These are phyloP conservation scores for Penicillium freii DNA, from an alignment of 2,329 filamentous ascomycete species.

Conservation along the genomic window DNA sequence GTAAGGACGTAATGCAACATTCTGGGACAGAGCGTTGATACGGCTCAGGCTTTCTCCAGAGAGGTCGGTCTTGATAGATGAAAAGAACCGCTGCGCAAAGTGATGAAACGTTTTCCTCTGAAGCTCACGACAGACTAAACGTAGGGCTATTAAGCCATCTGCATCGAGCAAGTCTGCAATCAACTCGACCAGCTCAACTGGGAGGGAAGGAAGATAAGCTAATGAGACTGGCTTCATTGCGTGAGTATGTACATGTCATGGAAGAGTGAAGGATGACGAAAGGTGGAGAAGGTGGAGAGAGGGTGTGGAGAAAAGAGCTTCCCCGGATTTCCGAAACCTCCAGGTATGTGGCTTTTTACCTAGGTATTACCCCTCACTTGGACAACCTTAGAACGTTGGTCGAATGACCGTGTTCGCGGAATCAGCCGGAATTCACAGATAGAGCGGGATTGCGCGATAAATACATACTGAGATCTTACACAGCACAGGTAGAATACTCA, in stretches of 20 bases:
- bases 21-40: constrained; percentile 17
- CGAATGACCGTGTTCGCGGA: background rate
- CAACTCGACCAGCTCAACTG: constrained; percentile 24
- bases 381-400: background rate
- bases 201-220: constrained; percentile 9
- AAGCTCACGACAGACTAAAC: constrained; percentile 19
- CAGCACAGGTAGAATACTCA: background rate
- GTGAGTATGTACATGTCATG: background rate
- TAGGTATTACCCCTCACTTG: constrained; percentile 10
- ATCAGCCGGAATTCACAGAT: background rate
- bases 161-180: constrained; percentile 12
- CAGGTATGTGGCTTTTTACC: background rate
- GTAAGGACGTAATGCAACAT: constrained; percentile 15
- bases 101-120: constrained; percentile 26
- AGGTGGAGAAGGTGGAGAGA: background rate
- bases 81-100: constrained; percentile 24
- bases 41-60: constrained; percentile 21
- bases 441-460: background rate
- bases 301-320: constrained; percentile 2
- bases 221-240: constrained; percentile 2
- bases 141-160: constrained; percentile 16
- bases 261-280: background rate
- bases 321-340: constrained; percentile 2
- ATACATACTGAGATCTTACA: background rate
- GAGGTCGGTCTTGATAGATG: constrained; percentile 22